These are phyloP conservation scores for Agaricus sinodeliciosus DNA, from an alignment of 768 basidiomycete species.

Conservation along the genomic window DNA sequence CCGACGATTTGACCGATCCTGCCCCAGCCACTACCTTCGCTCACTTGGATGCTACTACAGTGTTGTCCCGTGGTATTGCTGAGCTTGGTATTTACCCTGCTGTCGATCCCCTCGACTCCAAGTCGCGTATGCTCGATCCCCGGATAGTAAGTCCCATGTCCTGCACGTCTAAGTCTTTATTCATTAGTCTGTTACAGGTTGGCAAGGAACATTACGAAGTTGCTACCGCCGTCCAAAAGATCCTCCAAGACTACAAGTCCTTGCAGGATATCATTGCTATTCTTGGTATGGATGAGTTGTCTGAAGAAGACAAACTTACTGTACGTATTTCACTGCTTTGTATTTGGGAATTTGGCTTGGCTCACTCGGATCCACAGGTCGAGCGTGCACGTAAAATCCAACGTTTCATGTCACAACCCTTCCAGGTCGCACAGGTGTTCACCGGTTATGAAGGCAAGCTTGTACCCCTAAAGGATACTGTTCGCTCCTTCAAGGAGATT, in stretches of 20 bases:
- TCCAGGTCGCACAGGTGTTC: constrained; percentile 99
- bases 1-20: constrained; percentile 99
- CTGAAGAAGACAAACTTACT: constrained; percentile 98
- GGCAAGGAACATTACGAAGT: constrained; percentile 93
- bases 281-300: constrained; percentile 99
- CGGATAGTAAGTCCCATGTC: constrained; percentile 68
- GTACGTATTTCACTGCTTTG: constrained; percentile 36
- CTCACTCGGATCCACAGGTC: constrained; percentile 42
- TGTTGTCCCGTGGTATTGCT: constrained; percentile 98
- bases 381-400: constrained; percentile 98
- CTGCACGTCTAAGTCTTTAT: not conserved
- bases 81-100: constrained; percentile 99
- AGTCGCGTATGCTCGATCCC: constrained; percentile 99
- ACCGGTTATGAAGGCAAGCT: constrained; percentile 99
- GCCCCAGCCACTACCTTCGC: constrained; percentile 99
- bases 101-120: constrained; percentile 98
- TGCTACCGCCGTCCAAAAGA: constrained; percentile 96
- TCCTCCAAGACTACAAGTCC: constrained; percentile 94
- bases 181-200: constrained; percentile 35
- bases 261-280: constrained; percentile 99
- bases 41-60: constrained; percentile 99
- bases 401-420: constrained; percentile 99
- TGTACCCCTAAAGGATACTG: constrained; percentile 91
- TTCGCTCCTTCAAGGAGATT: constrained; percentile 98
- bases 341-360: not conserved